Evolutionary conservation across 1,284 basidiomycete genomes (phyloP), one percentile per base, ranked within the genome.

Genomic region (Earliella scabrosa): DNA sequence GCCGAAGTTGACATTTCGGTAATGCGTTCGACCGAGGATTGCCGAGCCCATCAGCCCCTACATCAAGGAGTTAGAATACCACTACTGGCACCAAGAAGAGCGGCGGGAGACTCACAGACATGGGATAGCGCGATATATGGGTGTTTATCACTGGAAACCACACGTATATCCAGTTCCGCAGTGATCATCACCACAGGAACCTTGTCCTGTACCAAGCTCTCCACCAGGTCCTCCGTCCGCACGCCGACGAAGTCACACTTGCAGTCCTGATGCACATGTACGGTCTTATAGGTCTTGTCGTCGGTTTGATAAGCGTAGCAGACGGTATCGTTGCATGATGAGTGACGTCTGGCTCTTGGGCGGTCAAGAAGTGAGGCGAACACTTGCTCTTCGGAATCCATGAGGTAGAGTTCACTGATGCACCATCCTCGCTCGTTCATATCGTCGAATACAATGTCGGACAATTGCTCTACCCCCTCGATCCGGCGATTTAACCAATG

Each of bases 41-140:
- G 13, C 48, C 48, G 3, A 50, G 39, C n/a, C 48, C 48, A 31
- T 50, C 36, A 3, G 48, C 48, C 48, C 48, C 48, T 50, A 18
- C 20, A 18, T 34, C 31, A 7, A n/a, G 5, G 27, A 29, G 26
- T 31, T 4, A 45, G 23, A 11, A 36, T 36, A 32, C 31, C 31
- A n/a, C n/a, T n/a, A n/a, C 11, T 9, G n/a, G n/a, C n/a, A 14
- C 8, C 11, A 36, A 36, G 5, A 18, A 24, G 18, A 29, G 26
- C 11, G 13, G 11, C 7, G 4, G 20, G 8, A 4, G 26, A n/a
- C 45, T 47, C 20, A 35, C 45, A 47, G n/a, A 47, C 45, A 29
- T 47, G 45, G 18, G 31, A 34, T 13, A 47, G 7, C 5, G 45
- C 45, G 23, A 47, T 26, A n/a, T 47, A 47, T 16, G 29, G 31